Evolutionary conservation across 2,329 filamentous ascomycete species (phyloP).

Genomic region (Sporothrix pallida): DNA sequence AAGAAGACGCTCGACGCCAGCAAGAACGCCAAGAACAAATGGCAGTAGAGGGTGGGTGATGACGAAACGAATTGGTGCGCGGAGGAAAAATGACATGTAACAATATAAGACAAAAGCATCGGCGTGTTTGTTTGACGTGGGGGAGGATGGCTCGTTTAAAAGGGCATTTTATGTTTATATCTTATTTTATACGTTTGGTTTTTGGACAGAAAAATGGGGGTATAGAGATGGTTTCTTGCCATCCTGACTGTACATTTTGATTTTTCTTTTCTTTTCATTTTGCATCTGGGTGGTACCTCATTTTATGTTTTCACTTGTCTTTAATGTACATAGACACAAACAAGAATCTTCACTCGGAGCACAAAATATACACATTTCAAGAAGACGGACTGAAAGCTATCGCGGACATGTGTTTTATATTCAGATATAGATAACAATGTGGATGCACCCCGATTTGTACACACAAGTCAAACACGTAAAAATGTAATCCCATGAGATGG

Average conservation of each 20-base stretch:
- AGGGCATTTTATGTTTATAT: neutral
- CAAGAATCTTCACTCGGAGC: conserved; percentile 28
- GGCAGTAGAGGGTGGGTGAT: conserved; percentile 7
- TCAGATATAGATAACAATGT: conserved; percentile 5
- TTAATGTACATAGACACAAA: conserved; percentile 24
- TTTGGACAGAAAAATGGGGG: conserved; percentile 16
- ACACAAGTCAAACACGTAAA: neutral
- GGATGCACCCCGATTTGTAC: conserved; percentile 18
- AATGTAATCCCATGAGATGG: neutral
- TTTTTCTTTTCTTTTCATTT: neutral
- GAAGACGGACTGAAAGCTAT: neutral
- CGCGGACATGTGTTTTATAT: conserved; percentile 6
- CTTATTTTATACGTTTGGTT: neutral
- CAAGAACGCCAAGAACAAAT: conserved; percentile 3
- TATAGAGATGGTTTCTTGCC: neutral
- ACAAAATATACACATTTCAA: neutral
- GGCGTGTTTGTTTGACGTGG: conserved; percentile 9
- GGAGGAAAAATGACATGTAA: neutral
- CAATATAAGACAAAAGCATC: conserved; percentile 15
- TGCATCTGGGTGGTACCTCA: conserved; percentile 8
- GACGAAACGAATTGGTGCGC: neutral
- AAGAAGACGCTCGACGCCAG: conserved; percentile 34
- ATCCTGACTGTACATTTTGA: conserved; percentile 12
- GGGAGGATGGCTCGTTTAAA: neutral
- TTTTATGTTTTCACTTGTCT: neutral